phyloP scores from a whole-genome alignment of 257 asterid species.

The Fraxinus excelsior region DNA sequence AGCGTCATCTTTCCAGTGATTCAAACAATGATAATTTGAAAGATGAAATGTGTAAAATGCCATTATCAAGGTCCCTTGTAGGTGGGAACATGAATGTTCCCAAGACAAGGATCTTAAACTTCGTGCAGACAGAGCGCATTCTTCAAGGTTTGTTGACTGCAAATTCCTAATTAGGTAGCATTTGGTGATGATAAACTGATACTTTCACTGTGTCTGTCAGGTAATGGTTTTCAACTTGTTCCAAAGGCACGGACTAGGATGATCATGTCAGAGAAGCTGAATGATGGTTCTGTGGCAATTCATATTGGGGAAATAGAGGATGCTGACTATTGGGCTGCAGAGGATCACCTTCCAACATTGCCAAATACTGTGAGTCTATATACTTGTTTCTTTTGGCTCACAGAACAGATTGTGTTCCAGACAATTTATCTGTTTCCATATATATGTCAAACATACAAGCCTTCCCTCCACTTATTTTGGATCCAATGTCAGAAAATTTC shows the following conservation, averaged over 20 bases:
- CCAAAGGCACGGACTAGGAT: constrained; percentile 67
- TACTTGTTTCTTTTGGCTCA: constrained; percentile 21
- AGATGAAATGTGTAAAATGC: constrained; percentile 71
- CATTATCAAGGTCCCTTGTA: constrained; percentile 74
- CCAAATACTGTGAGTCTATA: constrained; percentile 79
- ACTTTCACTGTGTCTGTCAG: constrained; percentile 47
- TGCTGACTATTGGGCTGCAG: constrained; percentile 61
- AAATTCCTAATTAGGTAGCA: constrained; percentile 15
- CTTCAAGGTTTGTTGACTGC: constrained; percentile 68
- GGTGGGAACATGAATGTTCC: constrained; percentile 82
- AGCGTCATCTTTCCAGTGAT: constrained; percentile 54
- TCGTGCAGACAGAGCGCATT: constrained; percentile 62
- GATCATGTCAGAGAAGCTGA: constrained; percentile 92
- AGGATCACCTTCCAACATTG: constrained; percentile 86
- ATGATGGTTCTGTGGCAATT: constrained; percentile 82
- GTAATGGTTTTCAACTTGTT: constrained; percentile 55
- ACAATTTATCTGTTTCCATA: constrained; percentile 1
- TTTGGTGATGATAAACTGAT: constrained; percentile 30
- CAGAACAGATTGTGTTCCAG: constrained; percentile 15
- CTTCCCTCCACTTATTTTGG: background rate
- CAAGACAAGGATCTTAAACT: constrained; percentile 70
- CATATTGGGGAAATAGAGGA: constrained; percentile 87
- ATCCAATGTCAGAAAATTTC: background rate
- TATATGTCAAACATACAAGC: background rate
- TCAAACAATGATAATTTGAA: constrained; percentile 60